phyloP scores from a whole-genome alignment of 78 protist genomes.

The Polysphondylium violaceum region DNA sequence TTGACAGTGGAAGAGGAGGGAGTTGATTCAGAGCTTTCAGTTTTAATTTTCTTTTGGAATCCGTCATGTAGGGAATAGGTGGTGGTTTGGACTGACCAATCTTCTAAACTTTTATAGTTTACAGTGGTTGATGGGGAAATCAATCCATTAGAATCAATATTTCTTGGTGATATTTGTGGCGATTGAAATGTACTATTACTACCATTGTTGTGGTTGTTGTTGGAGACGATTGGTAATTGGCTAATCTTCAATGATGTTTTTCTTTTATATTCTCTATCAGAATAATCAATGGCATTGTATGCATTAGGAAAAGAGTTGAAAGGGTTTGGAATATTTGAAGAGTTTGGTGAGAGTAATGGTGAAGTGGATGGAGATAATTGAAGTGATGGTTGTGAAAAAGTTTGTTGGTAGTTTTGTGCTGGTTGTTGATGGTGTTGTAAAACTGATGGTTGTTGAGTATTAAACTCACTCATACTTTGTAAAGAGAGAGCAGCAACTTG shows the following conservation, averaged over 20 bases:
- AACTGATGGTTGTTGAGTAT: background rate
- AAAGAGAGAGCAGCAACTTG: background rate
- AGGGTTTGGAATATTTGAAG: background rate
- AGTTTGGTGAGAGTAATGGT: conserved; percentile 7
- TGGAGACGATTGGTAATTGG: conserved; percentile 5
- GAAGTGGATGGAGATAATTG: background rate
- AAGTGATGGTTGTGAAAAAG: background rate
- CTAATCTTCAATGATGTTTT: conserved; percentile 1
- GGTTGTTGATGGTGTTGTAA: conserved; percentile 7
- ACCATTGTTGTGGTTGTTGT: background rate
- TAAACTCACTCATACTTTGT: too few species aligned
- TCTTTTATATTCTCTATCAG: conserved; percentile 20
- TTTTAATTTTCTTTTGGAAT: background rate
- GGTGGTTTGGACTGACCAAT: conserved; percentile 26
- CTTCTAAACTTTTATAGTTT: background rate
- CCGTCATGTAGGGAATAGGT: background rate
- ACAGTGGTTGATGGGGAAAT: too few species aligned
- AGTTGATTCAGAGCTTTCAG: conserved; percentile 3
- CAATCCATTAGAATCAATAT: background rate
- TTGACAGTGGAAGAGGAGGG: background rate
- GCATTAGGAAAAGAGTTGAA: conserved; percentile 3
- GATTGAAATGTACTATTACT: too few species aligned
- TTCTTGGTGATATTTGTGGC: background rate
- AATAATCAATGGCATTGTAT: background rate
- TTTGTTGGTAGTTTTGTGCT: background rate